phyloP scores from a whole-genome alignment of 2,329 filamentous ascomycete species.

The Neonectria coccinea region DNA sequence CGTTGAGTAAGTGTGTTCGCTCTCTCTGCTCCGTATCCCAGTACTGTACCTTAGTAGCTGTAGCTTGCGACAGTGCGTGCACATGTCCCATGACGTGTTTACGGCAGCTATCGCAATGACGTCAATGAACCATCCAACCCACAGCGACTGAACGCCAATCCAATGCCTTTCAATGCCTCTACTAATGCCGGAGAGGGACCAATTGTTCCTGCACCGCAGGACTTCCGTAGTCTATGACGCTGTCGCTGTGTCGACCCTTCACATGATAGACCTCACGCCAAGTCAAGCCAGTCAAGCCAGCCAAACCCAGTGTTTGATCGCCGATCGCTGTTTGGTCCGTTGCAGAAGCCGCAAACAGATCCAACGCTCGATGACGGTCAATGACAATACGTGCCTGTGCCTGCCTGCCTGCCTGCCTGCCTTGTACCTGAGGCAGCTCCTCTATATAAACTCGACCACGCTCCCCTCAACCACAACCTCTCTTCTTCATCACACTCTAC shows the following conservation, averaged over 20 bases:
- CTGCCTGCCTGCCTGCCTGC: constrained; percentile 1
- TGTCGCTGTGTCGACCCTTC: not conserved
- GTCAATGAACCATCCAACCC: constrained; percentile 1
- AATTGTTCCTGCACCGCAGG: constrained; percentile 5
- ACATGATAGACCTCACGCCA: constrained; percentile 4
- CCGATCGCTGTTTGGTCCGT: not conserved
- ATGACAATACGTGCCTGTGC: not conserved
- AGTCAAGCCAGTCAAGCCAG: not conserved
- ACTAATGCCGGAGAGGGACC: not conserved
- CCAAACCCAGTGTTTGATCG: not conserved
- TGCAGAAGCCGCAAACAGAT: not conserved
- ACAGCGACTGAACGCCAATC: not conserved
- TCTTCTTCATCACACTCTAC: constrained; percentile 2
- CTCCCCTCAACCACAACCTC: not conserved
- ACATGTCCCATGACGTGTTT: constrained; percentile 1
- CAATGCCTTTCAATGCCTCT: no score
- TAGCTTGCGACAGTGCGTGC: not conserved
- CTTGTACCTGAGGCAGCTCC: not conserved
- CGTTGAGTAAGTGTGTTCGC: not conserved
- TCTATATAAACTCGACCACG: constrained; percentile 12
- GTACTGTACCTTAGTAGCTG: not conserved
- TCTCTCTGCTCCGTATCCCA: not conserved
- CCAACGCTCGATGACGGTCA: constrained; percentile 2
- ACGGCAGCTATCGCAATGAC: not conserved
- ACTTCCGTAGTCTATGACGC: constrained; percentile 8